Evolutionary conservation across 192 early-diverging fungal genomes (phyloP), one percentile per base, ranked within the genome.

Genomic region (Pilobolus umbonatus): DNA sequence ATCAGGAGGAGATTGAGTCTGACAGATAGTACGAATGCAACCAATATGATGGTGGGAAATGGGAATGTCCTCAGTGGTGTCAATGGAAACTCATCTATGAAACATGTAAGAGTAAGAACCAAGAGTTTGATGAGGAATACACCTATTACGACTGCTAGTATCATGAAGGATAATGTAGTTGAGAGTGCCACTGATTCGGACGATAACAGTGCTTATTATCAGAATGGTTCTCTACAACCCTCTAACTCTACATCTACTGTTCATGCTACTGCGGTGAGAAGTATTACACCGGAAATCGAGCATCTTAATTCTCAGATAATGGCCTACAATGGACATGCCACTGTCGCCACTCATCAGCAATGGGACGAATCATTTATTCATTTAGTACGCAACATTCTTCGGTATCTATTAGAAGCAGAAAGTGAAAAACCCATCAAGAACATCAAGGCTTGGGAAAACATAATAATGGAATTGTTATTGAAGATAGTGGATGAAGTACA

Each of bases 371-470:
- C 74, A 10, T 88, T 87, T 3, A 61, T 84, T 8, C 64, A 76
- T 25, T 87, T 94, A 44, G 67, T 92, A 72, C 79, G 75, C 1
- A 64, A 62, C 19, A 74, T 94, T 26, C 68, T 93, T 5, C 74
- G 84, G 2, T 90, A 95, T 69, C 69, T 88, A 5, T 69, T 92
- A 21, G 65, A 64, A 4, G 88, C 88, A 47, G 79, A 81, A 26
- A 75, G 81, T 15, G 86, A 87, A 31, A 25, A 42, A 5, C 67
- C 73, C 39, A 58, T 61, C 10, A 40, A 51, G 8, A n/a, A 64
- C n/a, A 22, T 14, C 5, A 56, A 68, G 9, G 72, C 71, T 10
- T 92, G 89, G 89, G 84, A 90, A 34, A 72, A 76, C 7, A 80
- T 90, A 2, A 73, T 92, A 15, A 80, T 87, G 68, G 72, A 80